Base-by-base conservation (phyloP, 2,329 filamentous ascomycete genomes). In the Penicillium sp. region DNA sequence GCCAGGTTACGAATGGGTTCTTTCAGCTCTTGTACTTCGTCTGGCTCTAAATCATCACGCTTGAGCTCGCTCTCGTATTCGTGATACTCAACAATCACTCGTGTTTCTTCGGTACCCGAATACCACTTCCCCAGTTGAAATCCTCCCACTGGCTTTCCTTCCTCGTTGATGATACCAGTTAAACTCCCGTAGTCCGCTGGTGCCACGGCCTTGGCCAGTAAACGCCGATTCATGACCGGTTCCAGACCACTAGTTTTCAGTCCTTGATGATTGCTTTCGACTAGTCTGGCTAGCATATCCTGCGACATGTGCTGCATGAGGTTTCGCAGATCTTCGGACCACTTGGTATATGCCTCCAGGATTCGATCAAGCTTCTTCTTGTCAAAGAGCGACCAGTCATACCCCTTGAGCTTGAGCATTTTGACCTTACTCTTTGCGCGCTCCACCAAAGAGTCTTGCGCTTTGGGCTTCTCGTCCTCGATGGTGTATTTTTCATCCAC, bases 321-420 rank as follows among this genome's bases (percentile, higher is more conserved):
- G 37, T 70, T 65, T 12, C 66, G 54, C 49, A 72, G 55, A 46
- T 59, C 63, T 27, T 61, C 59, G 2, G 68, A 66, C 69, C 65
- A 72, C 27, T 60, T 55, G n/a, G 66, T 67, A 33, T 72, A 70
- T 23, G 64, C 57, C 2, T 67, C 65, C 10, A 70, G 50, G 8
- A 70, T 61, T 9, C 46, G 42, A 27, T 65, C 51, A 48, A 73
- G 56, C 52, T 65, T 69, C 53, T 69, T 63, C 57, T 65, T 70
- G 54, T 73, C 69, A 41, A 71, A 73, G 7, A 73, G 62, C 4
- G 69, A 66, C 70, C 70, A 72, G 60, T 73, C 65, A 31, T 67
- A 68, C 4, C 67, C 65, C 37, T 70, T 66, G 27, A 63, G 46
- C 53, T 71, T 72, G 21, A 69, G 59, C 2, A 49, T 31, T 31